Base-by-base conservation (phyloP, 164 flowering plant species). In the Chloranthus sessilifolius region DNA sequence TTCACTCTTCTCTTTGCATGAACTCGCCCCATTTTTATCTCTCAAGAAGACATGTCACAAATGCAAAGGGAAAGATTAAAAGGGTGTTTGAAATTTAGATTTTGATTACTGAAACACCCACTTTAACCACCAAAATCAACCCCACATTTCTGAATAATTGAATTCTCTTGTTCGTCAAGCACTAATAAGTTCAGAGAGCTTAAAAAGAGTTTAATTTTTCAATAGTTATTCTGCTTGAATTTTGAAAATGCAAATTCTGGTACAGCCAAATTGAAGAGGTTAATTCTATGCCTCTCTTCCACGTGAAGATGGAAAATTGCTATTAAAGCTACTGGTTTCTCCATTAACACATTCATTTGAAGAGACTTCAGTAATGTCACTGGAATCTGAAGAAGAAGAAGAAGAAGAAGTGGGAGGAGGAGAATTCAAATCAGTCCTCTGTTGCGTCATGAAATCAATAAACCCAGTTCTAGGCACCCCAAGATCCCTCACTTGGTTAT, bases 321-420 rank as follows among this genome's bases (percentile, higher is more conserved):
- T 56, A 56, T 31, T 30, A 15, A 38, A 58, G 21, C 44, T 50
- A 47, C 63, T 63, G 56, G 47, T 67, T 43, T 65, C 77, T 59
- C 70, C 75, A 11, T 41, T 41, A 29, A 55, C 59, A 29, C 66
- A 47, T 46, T 10, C 65, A 43, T 35, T 44, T 7, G 78, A 73
- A 53, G 69, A 54, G 2, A 58, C 66, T 56, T 68, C 74, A 11
- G 67, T 71, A 36, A 73, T 62, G 35, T 34, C 57, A 49, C 75
- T 67, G 5, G 67, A 63, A 33, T 56, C 58, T 14, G 69, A 69
- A 60, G 58, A 60, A 5, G 70, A 56, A 0, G 66, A 61, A 11
- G 67, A 68, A 28, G 60, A 46, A 10, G 65, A 55, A 49, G 26
- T 40, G 19, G 17, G 1, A 8, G 33, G 37, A 11, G 52, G 23